These are phyloP conservation scores for Zopfia rhizophila DNA, from an alignment of 2,329 filamentous ascomycete species.

Conservation along the genomic window DNA sequence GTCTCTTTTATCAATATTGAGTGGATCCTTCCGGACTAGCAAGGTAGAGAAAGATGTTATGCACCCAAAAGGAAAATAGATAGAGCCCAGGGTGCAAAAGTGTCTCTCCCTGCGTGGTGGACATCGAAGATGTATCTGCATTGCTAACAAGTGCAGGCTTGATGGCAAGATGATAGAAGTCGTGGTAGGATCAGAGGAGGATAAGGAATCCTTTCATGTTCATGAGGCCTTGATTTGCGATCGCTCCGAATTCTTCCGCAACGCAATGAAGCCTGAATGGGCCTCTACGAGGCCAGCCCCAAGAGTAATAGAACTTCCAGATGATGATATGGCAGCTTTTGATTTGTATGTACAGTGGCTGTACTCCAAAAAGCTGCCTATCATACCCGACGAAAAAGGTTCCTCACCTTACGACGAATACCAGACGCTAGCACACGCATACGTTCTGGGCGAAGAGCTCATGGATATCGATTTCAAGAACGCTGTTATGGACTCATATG, in stretches of 20 bases:
- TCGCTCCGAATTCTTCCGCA: slow-evolving; percentile 25
- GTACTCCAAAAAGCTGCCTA: slow-evolving; percentile 19
- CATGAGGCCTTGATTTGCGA: slow-evolving; percentile 30
- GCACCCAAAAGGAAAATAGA: no score
- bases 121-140: no score
- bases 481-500: slow-evolving; percentile 2
- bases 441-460: slow-evolving; percentile 19
- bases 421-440: slow-evolving; percentile 7
- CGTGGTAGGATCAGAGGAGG: slow-evolving; percentile 15
- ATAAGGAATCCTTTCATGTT: slow-evolving; percentile 25
- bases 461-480: slow-evolving; percentile 17
- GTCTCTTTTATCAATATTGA: no score
- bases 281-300: slow-evolving; percentile 16
- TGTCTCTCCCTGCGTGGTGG: no score
- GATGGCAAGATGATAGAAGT: slow-evolving; percentile 24
- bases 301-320: slow-evolving; percentile 13
- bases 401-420: background rate
- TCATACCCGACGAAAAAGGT: no score
- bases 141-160: no score
- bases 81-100: no score
- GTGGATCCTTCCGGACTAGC: no score
- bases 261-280: slow-evolving; percentile 31
- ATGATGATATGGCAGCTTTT: slow-evolving; percentile 13
- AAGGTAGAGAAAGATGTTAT: no score
- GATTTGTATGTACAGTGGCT: slow-evolving; percentile 16